Evolutionary conservation across 176 grass and related monocot species (phyloP).

Genomic region (Hsuehochloa calcarea): DNA sequence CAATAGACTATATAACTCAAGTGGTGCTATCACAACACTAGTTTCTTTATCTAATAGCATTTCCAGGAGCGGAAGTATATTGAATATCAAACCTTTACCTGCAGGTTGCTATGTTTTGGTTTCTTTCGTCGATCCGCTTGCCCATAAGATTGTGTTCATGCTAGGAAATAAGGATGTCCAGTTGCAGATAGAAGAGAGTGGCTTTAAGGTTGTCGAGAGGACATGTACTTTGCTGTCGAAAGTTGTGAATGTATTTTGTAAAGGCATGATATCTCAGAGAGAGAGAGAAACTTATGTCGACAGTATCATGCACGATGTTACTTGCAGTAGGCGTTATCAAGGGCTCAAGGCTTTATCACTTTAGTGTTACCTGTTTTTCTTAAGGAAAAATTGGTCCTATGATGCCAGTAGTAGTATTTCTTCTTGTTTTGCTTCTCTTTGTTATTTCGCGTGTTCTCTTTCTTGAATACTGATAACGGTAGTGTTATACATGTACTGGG

Average conservation of each 20-base stretch:
- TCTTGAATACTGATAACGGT: neutral
- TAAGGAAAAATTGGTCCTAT: neutral
- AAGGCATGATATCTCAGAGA: neutral
- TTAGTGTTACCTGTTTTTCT: neutral
- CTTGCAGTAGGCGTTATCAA: neutral
- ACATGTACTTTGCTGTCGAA: neutral
- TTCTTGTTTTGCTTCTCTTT: constrained; percentile 1
- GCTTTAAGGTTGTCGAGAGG: neutral
- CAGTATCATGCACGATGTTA: neutral
- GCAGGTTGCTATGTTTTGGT: neutral
- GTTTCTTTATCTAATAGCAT: neutral
- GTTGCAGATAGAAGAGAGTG: constrained; percentile 7
- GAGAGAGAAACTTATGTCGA: neutral
- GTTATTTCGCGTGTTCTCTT: neutral
- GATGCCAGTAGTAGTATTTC: neutral
- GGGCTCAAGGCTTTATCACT: neutral
- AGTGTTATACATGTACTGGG: neutral
- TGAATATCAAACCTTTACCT: neutral
- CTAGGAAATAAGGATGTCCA: neutral
- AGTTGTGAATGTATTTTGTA: neutral
- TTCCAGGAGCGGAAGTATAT: neutral
- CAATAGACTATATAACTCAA: neutral
- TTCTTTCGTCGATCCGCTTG: neutral
- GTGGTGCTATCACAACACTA: neutral
- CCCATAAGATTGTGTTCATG: neutral